Percentiles rank a stretch among this genome's conserved stretches.
These are phyloP conservation scores for Dimargaris xerosporica DNA, from an alignment of 192 early-diverging fungal genomes.

Conservation along the genomic window DNA sequence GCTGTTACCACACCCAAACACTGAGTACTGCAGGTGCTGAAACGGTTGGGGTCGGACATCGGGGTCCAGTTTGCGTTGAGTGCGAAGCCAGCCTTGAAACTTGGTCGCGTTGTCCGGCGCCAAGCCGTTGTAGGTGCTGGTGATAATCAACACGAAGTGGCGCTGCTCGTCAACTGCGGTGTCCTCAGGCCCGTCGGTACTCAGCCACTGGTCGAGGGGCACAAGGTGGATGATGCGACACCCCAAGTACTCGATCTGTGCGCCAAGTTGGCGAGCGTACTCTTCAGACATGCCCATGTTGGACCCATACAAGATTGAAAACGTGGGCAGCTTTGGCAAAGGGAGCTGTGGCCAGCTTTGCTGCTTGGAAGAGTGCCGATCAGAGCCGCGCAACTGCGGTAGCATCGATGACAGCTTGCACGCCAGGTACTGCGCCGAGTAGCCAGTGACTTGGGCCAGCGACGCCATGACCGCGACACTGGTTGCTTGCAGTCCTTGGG, in stretches of 20 bases:
- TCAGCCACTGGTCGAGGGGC: background rate
- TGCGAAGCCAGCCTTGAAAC: conserved; percentile 21
- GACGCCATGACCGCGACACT: background rate
- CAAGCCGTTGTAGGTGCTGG: conserved; percentile 30
- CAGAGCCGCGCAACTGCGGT: too few relatives aligned
- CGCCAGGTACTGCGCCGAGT: conserved; percentile 2
- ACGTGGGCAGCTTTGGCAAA: conserved; percentile 15
- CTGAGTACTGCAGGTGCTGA: conserved; percentile 26
- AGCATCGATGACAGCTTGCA: background rate
- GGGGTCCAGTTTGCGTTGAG: background rate
- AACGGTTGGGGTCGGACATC: conserved; percentile 13
- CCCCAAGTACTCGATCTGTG: conserved; percentile 13
- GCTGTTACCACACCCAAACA: conserved; percentile 43
- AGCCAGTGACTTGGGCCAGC: background rate
- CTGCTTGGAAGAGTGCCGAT: background rate
- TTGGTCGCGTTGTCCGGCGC: conserved; percentile 37
- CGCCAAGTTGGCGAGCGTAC: conserved; percentile 27
- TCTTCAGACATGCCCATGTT: conserved; percentile 38
- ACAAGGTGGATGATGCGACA: background rate
- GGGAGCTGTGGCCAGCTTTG: background rate
- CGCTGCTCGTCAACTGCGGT: background rate
- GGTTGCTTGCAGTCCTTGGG: background rate
- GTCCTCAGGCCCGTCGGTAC: background rate
- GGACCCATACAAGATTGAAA: conserved; percentile 33
- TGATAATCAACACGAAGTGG: conserved; percentile 19